These are phyloP conservation scores for Leccinum fuscescens DNA, from an alignment of 1,284 basidiomycete species.

Conservation along the genomic window DNA sequence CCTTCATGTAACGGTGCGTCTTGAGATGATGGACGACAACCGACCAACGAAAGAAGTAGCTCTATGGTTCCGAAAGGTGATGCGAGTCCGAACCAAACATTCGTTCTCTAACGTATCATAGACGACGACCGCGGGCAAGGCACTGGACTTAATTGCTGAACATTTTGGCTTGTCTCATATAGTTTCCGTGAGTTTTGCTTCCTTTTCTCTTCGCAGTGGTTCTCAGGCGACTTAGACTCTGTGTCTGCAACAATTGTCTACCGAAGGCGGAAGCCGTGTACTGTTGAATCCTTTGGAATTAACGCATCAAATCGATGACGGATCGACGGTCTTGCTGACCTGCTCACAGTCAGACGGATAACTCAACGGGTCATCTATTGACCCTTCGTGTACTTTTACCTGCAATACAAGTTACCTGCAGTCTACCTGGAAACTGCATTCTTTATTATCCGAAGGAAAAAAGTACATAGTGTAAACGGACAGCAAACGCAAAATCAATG, in stretches of 20 bases:
- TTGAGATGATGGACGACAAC: slow-evolving; percentile 9
- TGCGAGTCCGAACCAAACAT: background rate
- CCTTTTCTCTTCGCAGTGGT: background rate
- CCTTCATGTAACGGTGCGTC: slow-evolving; percentile 33
- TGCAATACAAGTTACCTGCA: background rate
- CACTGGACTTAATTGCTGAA: too few species aligned
- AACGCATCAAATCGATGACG: slow-evolving; percentile 43
- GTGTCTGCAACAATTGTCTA: slow-evolving; percentile 28
- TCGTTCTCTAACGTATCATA: slow-evolving; percentile 25
- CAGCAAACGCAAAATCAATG: too few species aligned
- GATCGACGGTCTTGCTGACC: slow-evolving; percentile 34
- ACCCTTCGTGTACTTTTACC: background rate
- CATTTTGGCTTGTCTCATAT: too few species aligned
- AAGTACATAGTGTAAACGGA: too few species aligned
- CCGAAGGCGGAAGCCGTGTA: slow-evolving; percentile 16
- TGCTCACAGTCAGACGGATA: slow-evolving; percentile 2
- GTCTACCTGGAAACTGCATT: slow-evolving; percentile 2
- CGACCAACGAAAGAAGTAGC: slow-evolving; percentile 35
- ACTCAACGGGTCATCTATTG: background rate
- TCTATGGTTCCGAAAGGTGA: slow-evolving; percentile 69
- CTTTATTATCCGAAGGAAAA: slow-evolving; percentile 17
- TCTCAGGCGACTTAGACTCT: slow-evolving; percentile 29
- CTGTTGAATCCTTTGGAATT: slow-evolving; percentile 37
- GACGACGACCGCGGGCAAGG: slow-evolving; percentile 42
- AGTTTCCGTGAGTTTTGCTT: too few species aligned